Evolutionary conservation across 108 stramenopile genomes (phyloP), one percentile per base, ranked within the genome.

Genomic region (Cyclotella atomus): DNA sequence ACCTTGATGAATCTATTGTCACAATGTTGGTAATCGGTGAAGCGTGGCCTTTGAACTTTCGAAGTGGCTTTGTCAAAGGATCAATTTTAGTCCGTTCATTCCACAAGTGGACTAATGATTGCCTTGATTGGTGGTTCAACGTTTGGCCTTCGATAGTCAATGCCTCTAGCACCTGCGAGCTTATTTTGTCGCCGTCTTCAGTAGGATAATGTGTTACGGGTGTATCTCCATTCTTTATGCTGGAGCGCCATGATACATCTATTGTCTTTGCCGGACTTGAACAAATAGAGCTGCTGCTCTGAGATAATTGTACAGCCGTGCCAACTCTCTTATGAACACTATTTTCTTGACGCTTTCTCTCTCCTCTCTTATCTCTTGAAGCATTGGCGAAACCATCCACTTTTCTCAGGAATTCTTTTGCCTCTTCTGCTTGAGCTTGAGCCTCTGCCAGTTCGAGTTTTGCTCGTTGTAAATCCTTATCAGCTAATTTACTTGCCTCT

Each of bases 11-110:
- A 62, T 69, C 68, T 16, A 76, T 28, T 14, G 65, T 59, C 41
- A 43, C 65, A 76, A 76, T 60, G 28, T 76, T 61, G 16, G 75
- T 76, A 15, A 76, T 35, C 12, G 75, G 75, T 10, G 66, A 55
- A 28, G 57, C 23, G 29, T 78, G 77, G 1, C 77, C 77, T 57
- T 71, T 49, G 19, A 78, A 78, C 19, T 72, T 71, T 32, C 17
- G 23, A 2, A 55, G 65, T 47, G 79, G 52, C 29, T 75, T 52
- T 10, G 59, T 27, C n/a, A 52, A 29, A 50, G 59, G 43, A 1
- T 60, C 59, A 15, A 36, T 30, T 33, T 61, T 29, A 25, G 45
- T 49, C 12, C 4, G 23, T 32, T 57, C 12, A 12, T 57, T 19
- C 15, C 30, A 0, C 15, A 8, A 0, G 15, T 30, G 56, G 0